Conservation (phyloP, 139 green algal species). For the Chlamydomonas urium region DNA sequence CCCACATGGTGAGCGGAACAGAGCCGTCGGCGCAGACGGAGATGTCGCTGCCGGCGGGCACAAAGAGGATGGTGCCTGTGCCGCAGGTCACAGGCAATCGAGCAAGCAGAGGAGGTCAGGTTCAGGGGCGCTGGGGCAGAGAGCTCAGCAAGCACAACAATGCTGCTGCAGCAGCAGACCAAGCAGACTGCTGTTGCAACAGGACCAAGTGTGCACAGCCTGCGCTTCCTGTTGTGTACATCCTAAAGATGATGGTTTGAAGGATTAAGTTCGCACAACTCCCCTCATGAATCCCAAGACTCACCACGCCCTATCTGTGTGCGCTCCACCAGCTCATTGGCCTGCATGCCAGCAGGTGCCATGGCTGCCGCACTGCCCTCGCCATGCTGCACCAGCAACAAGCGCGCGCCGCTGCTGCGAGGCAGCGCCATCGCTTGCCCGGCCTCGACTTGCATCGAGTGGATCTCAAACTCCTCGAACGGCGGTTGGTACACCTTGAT, state of each 20-base stretch:
- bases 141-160: neutral
- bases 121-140: neutral
- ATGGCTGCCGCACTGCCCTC: neutral
- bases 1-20: neutral
- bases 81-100: no score
- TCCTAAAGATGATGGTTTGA: no score
- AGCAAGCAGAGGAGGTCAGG: neutral
- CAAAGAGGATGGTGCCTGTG: slow-evolving; percentile 4
- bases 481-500: slow-evolving; percentile 57
- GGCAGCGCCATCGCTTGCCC: neutral
- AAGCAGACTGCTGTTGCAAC: neutral
- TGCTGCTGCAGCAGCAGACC: neutral
- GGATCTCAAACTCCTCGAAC: slow-evolving; percentile 20
- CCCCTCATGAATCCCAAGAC: neutral
- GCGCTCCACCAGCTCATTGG: neutral
- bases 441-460: neutral
- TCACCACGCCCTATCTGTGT: neutral
- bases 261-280: neutral
- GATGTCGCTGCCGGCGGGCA: neutral
- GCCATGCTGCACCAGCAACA: slow-evolving; percentile 7
- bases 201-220: neutral
- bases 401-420: neutral
- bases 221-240: no score
- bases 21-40: neutral
- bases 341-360: neutral